phyloP scores from a whole-genome alignment of 2,329 filamentous ascomycete species.

The Exophiala sideris region DNA sequence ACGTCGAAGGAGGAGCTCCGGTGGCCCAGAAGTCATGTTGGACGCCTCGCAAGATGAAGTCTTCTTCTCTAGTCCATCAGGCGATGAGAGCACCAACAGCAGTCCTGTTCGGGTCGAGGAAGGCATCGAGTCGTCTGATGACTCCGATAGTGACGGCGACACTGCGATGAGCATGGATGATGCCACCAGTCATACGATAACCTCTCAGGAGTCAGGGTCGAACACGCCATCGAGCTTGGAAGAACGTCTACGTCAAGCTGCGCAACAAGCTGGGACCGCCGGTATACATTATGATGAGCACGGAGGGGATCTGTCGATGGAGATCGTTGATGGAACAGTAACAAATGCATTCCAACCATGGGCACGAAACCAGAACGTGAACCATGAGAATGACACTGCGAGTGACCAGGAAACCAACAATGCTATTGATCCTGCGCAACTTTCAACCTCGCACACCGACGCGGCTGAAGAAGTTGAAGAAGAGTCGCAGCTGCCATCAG shows the following conservation, averaged over 20 bases:
- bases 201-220: conserved; percentile 57
- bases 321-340: conserved; percentile 63
- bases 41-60: conserved; percentile 49
- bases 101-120: conserved; percentile 44
- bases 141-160: conserved; percentile 63
- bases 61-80: conserved; percentile 68
- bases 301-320: conserved; percentile 75
- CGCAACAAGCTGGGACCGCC: conserved; percentile 70
- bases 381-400: conserved; percentile 34
- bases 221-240: conserved; percentile 71
- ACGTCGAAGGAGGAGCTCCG: conserved; percentile 61
- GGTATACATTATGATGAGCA: conserved; percentile 58
- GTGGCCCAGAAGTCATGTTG: conserved; percentile 46
- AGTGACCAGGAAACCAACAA: conserved; percentile 47
- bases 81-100: conserved; percentile 36
- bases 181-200: conserved; percentile 65
- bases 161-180: conserved; percentile 83
- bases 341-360: conserved; percentile 49
- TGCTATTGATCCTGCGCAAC: conserved; percentile 37
- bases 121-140: conserved; percentile 50
- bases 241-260: conserved; percentile 71
- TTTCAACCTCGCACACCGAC: conserved; percentile 16
- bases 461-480: conserved; percentile 35
- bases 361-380: conserved; percentile 33
- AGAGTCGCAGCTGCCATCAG: conserved; percentile 50